Evolutionary conservation across 805 yeast species (phyloP), one percentile per base, ranked within the genome.

Genomic region (Clavispora carvajalis): DNA sequence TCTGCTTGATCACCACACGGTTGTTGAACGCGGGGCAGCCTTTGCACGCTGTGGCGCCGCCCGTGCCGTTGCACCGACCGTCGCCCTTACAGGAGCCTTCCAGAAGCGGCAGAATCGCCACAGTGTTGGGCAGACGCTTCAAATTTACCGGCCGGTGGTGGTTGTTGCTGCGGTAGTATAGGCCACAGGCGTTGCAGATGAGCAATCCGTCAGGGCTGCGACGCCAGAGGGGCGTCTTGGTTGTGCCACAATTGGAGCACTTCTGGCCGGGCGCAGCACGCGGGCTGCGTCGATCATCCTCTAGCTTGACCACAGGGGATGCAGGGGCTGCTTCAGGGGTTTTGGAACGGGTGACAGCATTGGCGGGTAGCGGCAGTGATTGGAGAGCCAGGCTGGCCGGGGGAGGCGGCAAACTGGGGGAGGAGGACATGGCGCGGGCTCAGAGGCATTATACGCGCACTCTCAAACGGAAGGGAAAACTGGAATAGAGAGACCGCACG

Each of bases 21-120:
- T 85, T 87, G 57, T 86, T 85, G 56, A 60, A 85, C 4, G 93
- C 86, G 2, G 95, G 93, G 55, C 95, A 86, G 2, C 90, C 89
- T 47, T 77, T 71, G 59, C 95, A 86, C 3, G 87, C 87, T 5
- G 72, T 71, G 2, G 88, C 62, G 1, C 95, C 95, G 5, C 95
- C 95, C 3, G 90, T 85, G 3, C 95, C 95, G 53, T 86, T 85
- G 59, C 95, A 86, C 44, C 79, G 72, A 5, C 95, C 89, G 48
- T 80, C 82, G 2, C 90, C 90, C 25, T 79, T 74, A 51, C 90
- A 83, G 5, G 81, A 69, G 2, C 88, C 89, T 29, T 57, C 65
- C 22, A 65, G 63, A n/a, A 48, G 56, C 29, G 63, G 58, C 10
- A 63, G 54, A n/a, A 76, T 53, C 4, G 69, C 51, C 1, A 77